These are phyloP conservation scores for Lachancea thermotolerans DNA, from an alignment of 805 yeast species.

Conservation along the genomic window DNA sequence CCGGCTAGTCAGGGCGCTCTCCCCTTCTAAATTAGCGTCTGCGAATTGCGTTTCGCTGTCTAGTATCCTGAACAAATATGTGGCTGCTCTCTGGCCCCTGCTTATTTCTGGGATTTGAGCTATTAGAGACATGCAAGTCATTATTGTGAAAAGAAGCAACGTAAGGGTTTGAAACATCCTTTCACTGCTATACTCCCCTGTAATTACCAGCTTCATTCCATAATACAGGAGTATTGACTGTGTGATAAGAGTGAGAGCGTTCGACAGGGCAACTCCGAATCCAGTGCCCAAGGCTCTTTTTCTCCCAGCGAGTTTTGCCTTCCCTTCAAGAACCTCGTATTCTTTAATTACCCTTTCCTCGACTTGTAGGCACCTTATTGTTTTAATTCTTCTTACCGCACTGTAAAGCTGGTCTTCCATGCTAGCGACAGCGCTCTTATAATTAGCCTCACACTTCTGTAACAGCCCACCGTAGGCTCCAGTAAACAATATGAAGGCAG, in stretches of 20 bases:
- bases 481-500: conserved; percentile 50
- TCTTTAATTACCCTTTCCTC: conserved; percentile 39
- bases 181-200: conserved; percentile 46
- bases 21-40: neutral
- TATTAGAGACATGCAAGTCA: conserved; percentile 53
- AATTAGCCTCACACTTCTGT: conserved; percentile 49
- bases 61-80: conserved; percentile 39
- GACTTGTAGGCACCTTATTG: conserved; percentile 54
- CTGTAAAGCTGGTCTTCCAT: conserved; percentile 50
- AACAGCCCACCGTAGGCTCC: conserved; percentile 44
- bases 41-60: conserved; percentile 14
- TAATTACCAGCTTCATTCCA: conserved; percentile 67
- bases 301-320: conserved; percentile 36
- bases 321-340: conserved; percentile 29
- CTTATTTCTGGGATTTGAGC: conserved; percentile 70
- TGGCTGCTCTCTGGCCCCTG: conserved; percentile 71
- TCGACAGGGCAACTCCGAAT: conserved; percentile 54
- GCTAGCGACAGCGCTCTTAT: conserved; percentile 49
- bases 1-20: neutral
- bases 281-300: conserved; percentile 58
- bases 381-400: conserved; percentile 49
- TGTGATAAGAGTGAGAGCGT: conserved; percentile 48
- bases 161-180: conserved; percentile 65
- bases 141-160: conserved; percentile 64
- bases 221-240: conserved; percentile 73